Evolutionary conservation across 495 filamentous ascomycete species (phyloP), one percentile per base, ranked within the genome.

Genomic region (Melanomma pulvis-pyrius): DNA sequence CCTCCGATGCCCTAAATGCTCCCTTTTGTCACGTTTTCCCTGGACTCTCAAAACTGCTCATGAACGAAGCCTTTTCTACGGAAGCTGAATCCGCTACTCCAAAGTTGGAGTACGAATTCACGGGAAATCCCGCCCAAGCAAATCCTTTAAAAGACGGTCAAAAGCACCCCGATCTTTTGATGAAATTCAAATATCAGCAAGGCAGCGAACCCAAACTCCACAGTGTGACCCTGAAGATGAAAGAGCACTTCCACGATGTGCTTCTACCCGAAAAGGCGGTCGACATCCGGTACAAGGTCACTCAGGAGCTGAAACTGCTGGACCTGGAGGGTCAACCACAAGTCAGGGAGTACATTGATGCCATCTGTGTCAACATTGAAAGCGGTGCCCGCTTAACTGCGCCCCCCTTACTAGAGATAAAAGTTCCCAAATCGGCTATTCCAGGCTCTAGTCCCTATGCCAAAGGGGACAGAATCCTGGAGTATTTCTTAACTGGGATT

Each of bases 401-500:
- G 6, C 62, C 62, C 1, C 41, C 17, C 7, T 21, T 15, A 17
- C 21, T 65, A 24, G 4, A 9, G 4, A 25, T 65, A 15, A n/a
- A 39, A 15, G 32, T 65, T 24, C 62, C 62, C 12, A 48, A 49
- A 11, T 49, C 53, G 62, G 36, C 32, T 1, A 25, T 65, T 11
- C 25, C 24, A 26, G 46, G 46, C 44, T 25, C 2, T 7, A 50
- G 25, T 9, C 48, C 48, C 15, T 48, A 46, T 48, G 11, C 39
- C 11, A 26, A 34, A 17, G 29, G 17, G 30, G 9, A 44, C 4
- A 29, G 50, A 5, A 55, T 1, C 17, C 21, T 63, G 6, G 29
- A 53, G 25, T 63, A 63, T 44, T 29, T 54, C 17, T 63, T 63
- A 48, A 55, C 60, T 29, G 60, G 50, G n/a, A 63, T 63, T 12